Evolutionary conservation across 2,329 filamentous ascomycete genomes (phyloP), one percentile per base, ranked within the genome.

Genomic region (Diaporthe destruens): DNA sequence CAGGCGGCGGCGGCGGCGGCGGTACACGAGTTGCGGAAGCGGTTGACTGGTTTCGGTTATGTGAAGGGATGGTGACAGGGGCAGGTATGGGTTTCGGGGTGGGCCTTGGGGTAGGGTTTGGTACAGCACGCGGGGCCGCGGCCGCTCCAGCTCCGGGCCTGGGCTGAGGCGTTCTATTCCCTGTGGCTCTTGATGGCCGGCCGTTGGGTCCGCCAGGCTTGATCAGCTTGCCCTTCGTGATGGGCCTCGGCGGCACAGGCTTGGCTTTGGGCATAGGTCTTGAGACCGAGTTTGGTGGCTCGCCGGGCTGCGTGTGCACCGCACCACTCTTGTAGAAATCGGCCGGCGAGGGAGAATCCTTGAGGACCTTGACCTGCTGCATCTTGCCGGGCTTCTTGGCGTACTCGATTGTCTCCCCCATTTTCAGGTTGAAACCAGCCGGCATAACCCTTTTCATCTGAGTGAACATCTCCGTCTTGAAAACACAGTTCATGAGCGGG

Each of bases 401-500:
- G 82, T 98, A 99, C 80, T 98, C 94, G 77, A 99, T 95, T 73
- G 87, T 88, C 36, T 96, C 92, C n/a, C 86, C 90, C 75, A 98
- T 92, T 82, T 93, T 94, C 61, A 99, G 84, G 80, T 91, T 94
- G 80, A 97, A 89, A 12, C 93, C 91, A 11, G 93, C 94, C 3
- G 93, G 91, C 82, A 97, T 93, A 68, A 91, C 90, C 66, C 90
- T 91, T 80, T 92, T 91, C 84, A 99, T 91, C 75, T 98, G 95
- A 0, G 96, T 97, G 80, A 98, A 97, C 82, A 99, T 92, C 80
- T 99, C 96, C 0, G 96, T 99, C 86, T 99, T 99, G 82, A 99
- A 91, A 25, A 98, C 85, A 80, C 96, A 99, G 83, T 92, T 97
- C 78, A 99, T 83, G 29, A 99, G 87, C n/a, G 96, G 95, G 81